Base-by-base conservation (phyloP, 108 stramenopile genomes). In the Nitzschia inconspicua region DNA sequence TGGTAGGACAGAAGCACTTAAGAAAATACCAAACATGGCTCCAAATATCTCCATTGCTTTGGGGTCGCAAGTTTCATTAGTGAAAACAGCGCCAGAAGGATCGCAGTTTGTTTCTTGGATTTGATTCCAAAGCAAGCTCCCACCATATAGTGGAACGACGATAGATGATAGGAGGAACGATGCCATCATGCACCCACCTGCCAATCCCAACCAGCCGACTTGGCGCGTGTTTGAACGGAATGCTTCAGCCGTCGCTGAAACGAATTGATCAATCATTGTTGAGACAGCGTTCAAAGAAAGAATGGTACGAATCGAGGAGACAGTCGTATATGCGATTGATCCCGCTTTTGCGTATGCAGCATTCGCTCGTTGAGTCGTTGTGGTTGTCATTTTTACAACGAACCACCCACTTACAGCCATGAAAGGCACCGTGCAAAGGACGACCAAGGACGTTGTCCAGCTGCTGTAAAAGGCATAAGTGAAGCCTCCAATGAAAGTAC, bases 261-360 rank as follows among this genome's bases (percentile, higher is more conserved):
- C 34, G 60, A 59, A 82, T 36, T 70, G 48, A 0, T 63, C 43
- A 47, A 80, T 65, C 48, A 80, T 60, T 25, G 31, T 55, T 37
- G 57, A 30, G n/a, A 65, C 79, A 4, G 76, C 76, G 48, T 82
- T 82, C 57, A 84, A 68, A 3, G 73, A 49, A 18, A 77, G 43
- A 30, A 84, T 52, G 13, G 83, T 84, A 13, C 75, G 71, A 57
- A 79, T 77, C 32, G 60, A 46, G 18, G 66, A 44, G 8, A 73
- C 75, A 36, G 71, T 52, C 6, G 58, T 37, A 39, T 68, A 67
- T 0, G 74, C 75, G 52, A 79, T 66, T 7, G 54, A 25, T 40
- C 82, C 82, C 0, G 78, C 74, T 27, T 73, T 67, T 26, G 64
- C 65, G 44, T 74, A 79, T 9, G n/a, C 30, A 11, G 19, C 48